Percentiles rank a stretch among this genome's conserved stretches.
Evolutionary conservation across 345 rosid genomes (phyloP).

Genomic region (Gossypium stocksii): DNA sequence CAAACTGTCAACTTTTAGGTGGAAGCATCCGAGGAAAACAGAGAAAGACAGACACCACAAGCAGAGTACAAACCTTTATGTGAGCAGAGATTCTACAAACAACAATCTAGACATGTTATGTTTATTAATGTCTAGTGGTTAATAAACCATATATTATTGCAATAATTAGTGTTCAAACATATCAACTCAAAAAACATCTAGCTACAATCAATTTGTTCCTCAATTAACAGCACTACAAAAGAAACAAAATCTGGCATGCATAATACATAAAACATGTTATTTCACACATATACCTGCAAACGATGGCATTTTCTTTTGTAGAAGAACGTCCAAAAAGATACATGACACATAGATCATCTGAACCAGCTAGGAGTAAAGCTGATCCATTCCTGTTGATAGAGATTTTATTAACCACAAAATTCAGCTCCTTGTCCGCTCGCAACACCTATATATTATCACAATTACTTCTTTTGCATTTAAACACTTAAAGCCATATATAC

Average conservation of each 20-base stretch:
- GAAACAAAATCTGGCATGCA: neutral
- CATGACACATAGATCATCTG: constrained; percentile 64
- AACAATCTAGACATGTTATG: neutral
- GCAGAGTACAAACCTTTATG: neutral
- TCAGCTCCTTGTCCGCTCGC: constrained; percentile 51
- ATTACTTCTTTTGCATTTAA: constrained; percentile 4
- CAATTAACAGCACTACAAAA: neutral
- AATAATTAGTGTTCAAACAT: neutral
- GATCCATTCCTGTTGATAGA: constrained; percentile 79
- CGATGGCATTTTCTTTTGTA: constrained; percentile 37
- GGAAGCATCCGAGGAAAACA: neutral
- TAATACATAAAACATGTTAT: neutral
- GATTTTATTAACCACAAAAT: constrained; percentile 56
- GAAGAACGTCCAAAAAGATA: constrained; percentile 72
- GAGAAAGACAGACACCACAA: constrained; percentile 6
- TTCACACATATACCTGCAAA: constrained; percentile 59
- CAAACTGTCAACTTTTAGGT: constrained; percentile 14
- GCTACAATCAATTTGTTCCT: neutral
- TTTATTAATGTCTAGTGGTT: neutral
- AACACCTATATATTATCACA: constrained; percentile 45
- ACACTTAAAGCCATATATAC: neutral
- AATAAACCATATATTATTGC: neutral
- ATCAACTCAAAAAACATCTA: neutral
- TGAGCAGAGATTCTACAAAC: neutral
- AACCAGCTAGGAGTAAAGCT: constrained; percentile 63